Evolutionary conservation across 2,329 filamentous ascomycete species (phyloP).

Genomic region (Acrodontium crateriforme): DNA sequence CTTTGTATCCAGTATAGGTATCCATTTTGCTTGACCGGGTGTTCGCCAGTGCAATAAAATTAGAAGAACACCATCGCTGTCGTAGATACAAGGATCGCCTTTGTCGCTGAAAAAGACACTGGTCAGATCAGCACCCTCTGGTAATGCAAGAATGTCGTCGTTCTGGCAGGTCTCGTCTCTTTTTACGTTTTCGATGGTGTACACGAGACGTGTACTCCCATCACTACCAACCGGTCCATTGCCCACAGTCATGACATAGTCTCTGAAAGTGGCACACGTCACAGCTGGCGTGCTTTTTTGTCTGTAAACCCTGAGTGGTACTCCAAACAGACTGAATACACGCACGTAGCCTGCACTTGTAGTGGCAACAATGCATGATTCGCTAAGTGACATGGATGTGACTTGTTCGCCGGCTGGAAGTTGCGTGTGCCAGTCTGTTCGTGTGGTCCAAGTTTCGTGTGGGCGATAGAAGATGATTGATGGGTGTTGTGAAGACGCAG

Average conservation of each 20-base stretch:
- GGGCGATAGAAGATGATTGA: slow-evolving; percentile 91
- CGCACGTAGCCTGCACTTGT: slow-evolving; percentile 81
- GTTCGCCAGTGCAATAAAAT: slow-evolving; percentile 84
- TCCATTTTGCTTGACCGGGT: slow-evolving; percentile 75
- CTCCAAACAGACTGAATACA: slow-evolving; percentile 83
- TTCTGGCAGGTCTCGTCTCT: slow-evolving; percentile 88
- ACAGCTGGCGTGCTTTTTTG: slow-evolving; percentile 85
- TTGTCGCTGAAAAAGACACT: slow-evolving; percentile 84
- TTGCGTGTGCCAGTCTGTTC: slow-evolving; percentile 78
- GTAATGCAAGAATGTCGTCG: slow-evolving; percentile 78
- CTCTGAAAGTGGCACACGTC: slow-evolving; percentile 83
- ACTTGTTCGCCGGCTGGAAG: slow-evolving; percentile 81
- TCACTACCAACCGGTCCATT: slow-evolving; percentile 76
- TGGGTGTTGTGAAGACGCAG: slow-evolving; percentile 49
- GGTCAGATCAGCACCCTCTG: slow-evolving; percentile 57
- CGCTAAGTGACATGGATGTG: slow-evolving; percentile 76
- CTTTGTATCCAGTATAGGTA: slow-evolving; percentile 81
- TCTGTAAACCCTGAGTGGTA: slow-evolving; percentile 76
- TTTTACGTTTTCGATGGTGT: slow-evolving; percentile 91
- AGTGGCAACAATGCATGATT: slow-evolving; percentile 79
- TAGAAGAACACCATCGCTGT: slow-evolving; percentile 77
- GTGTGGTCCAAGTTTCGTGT: slow-evolving; percentile 89
- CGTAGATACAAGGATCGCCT: slow-evolving; percentile 95
- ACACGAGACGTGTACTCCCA: slow-evolving; percentile 64
- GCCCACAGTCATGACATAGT: slow-evolving; percentile 92